Evolutionary conservation across 371 early-diverging fungal species (phyloP).

Genomic region (Batkoa obscura): DNA sequence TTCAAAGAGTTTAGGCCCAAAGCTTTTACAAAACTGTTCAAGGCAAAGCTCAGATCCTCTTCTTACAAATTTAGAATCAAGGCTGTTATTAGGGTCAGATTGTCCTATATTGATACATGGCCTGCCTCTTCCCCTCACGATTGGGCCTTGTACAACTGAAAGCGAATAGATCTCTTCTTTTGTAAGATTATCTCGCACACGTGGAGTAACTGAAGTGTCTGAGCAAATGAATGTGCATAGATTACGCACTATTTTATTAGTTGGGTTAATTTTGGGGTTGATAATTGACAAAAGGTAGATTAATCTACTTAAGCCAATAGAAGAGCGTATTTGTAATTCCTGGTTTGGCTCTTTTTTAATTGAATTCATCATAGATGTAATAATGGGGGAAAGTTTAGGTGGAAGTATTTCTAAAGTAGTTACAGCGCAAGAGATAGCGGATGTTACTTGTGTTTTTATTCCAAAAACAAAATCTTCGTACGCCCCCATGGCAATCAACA

Average conservation of each 20-base stretch:
- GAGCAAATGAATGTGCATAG: slow-evolving; percentile 66
- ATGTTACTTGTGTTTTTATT: slow-evolving; percentile 42
- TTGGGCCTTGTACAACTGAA: slow-evolving; percentile 10
- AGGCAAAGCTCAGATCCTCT: slow-evolving; percentile 70
- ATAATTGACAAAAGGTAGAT: slow-evolving; percentile 28
- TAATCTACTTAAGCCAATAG: slow-evolving; percentile 28
- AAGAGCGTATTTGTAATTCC: slow-evolving; percentile 43
- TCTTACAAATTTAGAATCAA: slow-evolving; percentile 36
- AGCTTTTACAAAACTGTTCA: slow-evolving; percentile 39
- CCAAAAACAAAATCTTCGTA: slow-evolving; percentile 21
- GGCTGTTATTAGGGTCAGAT: slow-evolving; percentile 24
- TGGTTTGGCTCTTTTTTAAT: slow-evolving; percentile 59
- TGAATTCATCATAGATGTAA: slow-evolving; percentile 73
- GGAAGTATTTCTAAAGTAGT: slow-evolving; percentile 62
- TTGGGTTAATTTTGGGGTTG: slow-evolving; percentile 26
- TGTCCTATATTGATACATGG: slow-evolving; percentile 5
- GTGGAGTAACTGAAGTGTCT: slow-evolving; percentile 52
- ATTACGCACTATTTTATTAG: slow-evolving; percentile 77
- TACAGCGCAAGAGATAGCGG: slow-evolving; percentile 67
- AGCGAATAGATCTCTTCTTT: slow-evolving; percentile 45
- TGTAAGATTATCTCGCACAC: slow-evolving; percentile 29
- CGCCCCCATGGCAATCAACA: slow-evolving; percentile 37
- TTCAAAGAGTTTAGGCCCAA: slow-evolving; percentile 47
- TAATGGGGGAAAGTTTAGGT: slow-evolving; percentile 60
- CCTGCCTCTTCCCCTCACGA: slow-evolving; percentile 17